Evolutionary conservation across 2,329 filamentous ascomycete genomes (phyloP), one percentile per base, ranked within the genome.

Genomic region (Penicillium concentricum): DNA sequence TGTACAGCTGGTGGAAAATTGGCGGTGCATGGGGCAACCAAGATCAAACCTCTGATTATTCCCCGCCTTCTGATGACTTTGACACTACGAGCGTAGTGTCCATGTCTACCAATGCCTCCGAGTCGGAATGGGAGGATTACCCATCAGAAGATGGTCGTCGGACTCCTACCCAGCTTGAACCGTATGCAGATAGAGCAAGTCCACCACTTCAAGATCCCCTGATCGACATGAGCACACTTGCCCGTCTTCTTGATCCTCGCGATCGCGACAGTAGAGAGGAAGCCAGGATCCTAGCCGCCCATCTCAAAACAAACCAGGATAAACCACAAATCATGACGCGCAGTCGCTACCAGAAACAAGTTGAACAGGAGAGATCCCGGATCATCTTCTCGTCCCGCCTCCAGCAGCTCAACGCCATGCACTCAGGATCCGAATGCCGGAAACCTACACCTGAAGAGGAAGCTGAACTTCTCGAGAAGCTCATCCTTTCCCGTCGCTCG

Each of bases 81-180:
- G 91, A 95, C 68, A 84, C 83, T 9, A 95, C 91, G 0, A 97
- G 92, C 67, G 81, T 95, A 35, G 76, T 94, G n/a, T 91, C 91
- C 0, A 81, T 81, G 67, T 80, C 81, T 2, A 83, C 81, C 3
- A 80, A 82, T 16, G 68, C 72, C 34, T 75, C 72, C 2, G 80
- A 81, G 30, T 81, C 79, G 0, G 77, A 81, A 37, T 79, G 74
- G 62, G 79, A 81, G 67, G 74, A 79, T 51, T 73, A 76, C 20
- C 75, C 78, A 32, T 75, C 75, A 1, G 80, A 81, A 58, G 71
- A 81, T 58, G 71, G 71, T 22, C 79, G 81, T 54, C 82, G 85
- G 56, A 96, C 91, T 18, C 92, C 92, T 0, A 95, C 90, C 0
- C 89, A 89, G 67, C 71, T 72, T 3, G 81, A 84, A 9, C 84